phyloP scores from a whole-genome alignment of 495 filamentous ascomycete species.

The Xylaria nigripes region DNA sequence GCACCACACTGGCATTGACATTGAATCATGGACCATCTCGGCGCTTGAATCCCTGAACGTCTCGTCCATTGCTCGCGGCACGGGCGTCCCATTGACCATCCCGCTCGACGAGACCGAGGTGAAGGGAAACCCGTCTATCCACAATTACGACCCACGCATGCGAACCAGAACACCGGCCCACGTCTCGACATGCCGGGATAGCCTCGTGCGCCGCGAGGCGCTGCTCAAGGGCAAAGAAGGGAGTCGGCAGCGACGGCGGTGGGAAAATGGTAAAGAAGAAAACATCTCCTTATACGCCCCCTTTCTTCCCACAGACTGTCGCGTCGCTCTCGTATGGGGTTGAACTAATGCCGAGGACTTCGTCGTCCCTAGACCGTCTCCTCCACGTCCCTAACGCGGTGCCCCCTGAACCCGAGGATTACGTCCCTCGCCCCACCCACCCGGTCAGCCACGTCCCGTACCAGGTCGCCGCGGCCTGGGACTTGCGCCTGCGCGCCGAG shows the following conservation, averaged over 20 bases:
- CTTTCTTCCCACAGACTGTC: not conserved
- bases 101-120: constrained; percentile 31
- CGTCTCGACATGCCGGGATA: constrained; percentile 36
- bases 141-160: constrained; percentile 18
- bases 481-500: constrained; percentile 52
- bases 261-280: constrained; percentile 75
- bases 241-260: constrained; percentile 75
- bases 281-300: no score
- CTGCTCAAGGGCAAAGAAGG: constrained; percentile 88
- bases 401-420: constrained; percentile 74
- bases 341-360: constrained; percentile 10
- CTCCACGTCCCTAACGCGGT: constrained; percentile 77
- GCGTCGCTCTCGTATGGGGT: not conserved
- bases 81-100: constrained; percentile 38
- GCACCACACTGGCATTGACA: constrained; percentile 28
- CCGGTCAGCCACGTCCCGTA: constrained; percentile 75
- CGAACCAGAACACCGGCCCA: constrained; percentile 28
- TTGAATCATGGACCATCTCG: constrained; percentile 42
- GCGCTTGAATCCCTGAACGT: constrained; percentile 43
- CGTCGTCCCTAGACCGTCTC: constrained; percentile 59
- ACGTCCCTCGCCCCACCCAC: constrained; percentile 69
- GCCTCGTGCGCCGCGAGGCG: constrained; percentile 52
- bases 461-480: constrained; percentile 82
- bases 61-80: constrained; percentile 35
- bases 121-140: constrained; percentile 16